Evolutionary conservation across 2,329 filamentous ascomycete species (phyloP).

Genomic region (Colletotrichum plurivorum): DNA sequence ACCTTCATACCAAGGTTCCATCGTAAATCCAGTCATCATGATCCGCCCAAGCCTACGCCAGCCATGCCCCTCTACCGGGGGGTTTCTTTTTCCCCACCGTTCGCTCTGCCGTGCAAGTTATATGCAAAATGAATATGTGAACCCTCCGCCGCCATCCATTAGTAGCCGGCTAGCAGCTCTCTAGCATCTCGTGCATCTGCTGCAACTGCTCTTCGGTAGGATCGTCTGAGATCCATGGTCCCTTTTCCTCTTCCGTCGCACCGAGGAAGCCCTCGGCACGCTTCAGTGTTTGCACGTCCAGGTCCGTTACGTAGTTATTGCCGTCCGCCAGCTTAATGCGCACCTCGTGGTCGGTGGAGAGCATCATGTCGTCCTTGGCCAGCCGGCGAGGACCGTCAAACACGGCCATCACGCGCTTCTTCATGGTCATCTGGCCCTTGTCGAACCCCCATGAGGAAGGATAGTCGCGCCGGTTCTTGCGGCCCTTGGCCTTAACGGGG

Average conservation of each 20-base stretch:
- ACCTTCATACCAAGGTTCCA: slow-evolving; percentile 6
- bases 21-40: slow-evolving; percentile 24
- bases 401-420: slow-evolving; percentile 94
- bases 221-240: slow-evolving; percentile 84
- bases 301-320: slow-evolving; percentile 88
- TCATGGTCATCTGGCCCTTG: slow-evolving; percentile 96
- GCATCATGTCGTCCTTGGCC: slow-evolving; percentile 99
- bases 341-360: slow-evolving; percentile 94
- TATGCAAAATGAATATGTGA: background rate
- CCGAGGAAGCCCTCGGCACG: slow-evolving; percentile 87
- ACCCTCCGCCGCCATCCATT: slow-evolving; percentile 11
- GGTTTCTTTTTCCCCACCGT: background rate
- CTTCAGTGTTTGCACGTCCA: slow-evolving; percentile 91
- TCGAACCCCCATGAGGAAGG: slow-evolving; percentile 94
- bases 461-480: slow-evolving; percentile 94
- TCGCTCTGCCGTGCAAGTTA: slow-evolving; percentile 8
- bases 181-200: slow-evolving; percentile 69
- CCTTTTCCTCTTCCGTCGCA: slow-evolving; percentile 89
- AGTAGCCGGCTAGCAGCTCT: slow-evolving; percentile 44
- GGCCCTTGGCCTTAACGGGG: slow-evolving; percentile 71
- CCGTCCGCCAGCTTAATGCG: slow-evolving; percentile 84
- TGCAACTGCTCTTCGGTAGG: slow-evolving; percentile 73
- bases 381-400: slow-evolving; percentile 90
- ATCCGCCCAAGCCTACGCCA: slow-evolving; percentile 19
- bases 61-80: slow-evolving; percentile 19